Evolutionary conservation across 768 basidiomycete genomes (phyloP).

Genomic region (Tylopilus balloui): DNA sequence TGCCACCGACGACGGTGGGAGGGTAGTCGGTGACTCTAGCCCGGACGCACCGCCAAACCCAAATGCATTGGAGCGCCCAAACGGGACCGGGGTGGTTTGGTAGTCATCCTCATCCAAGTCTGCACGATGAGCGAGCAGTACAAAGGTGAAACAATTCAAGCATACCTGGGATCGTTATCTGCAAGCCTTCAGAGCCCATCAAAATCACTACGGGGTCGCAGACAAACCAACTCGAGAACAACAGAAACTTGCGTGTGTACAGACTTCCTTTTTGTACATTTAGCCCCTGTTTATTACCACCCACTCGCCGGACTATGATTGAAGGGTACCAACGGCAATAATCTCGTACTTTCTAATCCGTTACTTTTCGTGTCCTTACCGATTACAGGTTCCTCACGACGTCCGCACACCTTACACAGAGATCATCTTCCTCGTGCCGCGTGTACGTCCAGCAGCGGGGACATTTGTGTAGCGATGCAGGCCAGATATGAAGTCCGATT

Average conservation of each 20-base stretch:
- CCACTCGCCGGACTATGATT: too few relatives aligned
- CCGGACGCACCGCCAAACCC: constrained; percentile 48
- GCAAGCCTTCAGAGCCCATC: constrained; percentile 40
- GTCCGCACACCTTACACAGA: constrained; percentile 64
- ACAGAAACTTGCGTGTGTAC: neutral
- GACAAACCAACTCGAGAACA: neutral
- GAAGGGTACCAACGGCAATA: too few relatives aligned
- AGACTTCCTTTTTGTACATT: constrained; percentile 13
- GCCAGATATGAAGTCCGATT: constrained; percentile 52
- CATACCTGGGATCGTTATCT: constrained; percentile 47
- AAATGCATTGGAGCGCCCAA: constrained; percentile 56
- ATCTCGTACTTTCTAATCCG: neutral
- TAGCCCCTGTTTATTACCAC: constrained; percentile 7
- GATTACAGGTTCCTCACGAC: constrained; percentile 14
- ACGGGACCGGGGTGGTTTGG: constrained; percentile 57
- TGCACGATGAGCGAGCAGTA: constrained; percentile 29
- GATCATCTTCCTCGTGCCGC: constrained; percentile 40
- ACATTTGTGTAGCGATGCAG: constrained; percentile 66
- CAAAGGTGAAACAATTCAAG: neutral
- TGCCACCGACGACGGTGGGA: constrained; percentile 44
- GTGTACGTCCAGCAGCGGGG: constrained; percentile 89
- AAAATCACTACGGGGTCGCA: constrained; percentile 3
- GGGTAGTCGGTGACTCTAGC: constrained; percentile 61
- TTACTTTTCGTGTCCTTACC: neutral
- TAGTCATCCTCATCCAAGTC: constrained; percentile 80